These are phyloP conservation scores for Eucalyptus coolabah DNA, from an alignment of 345 rosid genomes.

Conservation along the genomic window DNA sequence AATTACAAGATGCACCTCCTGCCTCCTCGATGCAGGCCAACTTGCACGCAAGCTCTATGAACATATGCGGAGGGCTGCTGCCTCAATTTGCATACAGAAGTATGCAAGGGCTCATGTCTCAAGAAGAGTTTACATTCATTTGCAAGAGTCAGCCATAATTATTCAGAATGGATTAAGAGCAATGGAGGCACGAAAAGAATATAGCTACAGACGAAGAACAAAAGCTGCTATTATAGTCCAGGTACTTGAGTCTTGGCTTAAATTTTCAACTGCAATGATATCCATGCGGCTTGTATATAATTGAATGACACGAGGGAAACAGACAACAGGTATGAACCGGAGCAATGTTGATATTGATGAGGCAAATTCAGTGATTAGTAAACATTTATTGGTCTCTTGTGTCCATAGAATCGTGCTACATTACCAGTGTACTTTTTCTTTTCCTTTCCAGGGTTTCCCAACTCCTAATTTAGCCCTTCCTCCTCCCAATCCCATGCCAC, in stretches of 20 bases:
- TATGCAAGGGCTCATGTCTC: constrained; percentile 88
- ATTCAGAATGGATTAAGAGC: constrained; percentile 55
- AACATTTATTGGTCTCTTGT: not conserved
- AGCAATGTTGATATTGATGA: not conserved
- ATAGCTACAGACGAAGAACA: constrained; percentile 38
- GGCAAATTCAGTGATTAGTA: not conserved
- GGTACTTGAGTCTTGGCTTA: constrained; percentile 9
- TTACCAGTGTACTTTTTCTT: not conserved
- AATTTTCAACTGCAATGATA: not conserved
- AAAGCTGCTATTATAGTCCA: constrained; percentile 48
- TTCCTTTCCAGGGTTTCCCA: not conserved
- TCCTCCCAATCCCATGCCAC: not conserved
- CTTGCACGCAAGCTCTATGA: constrained; percentile 78
- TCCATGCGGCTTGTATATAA: not conserved
- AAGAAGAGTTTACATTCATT: constrained; percentile 71
- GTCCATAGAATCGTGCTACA: not conserved
- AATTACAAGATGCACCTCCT: constrained; percentile 24
- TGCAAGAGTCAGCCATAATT: constrained; percentile 25
- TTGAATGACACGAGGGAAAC: not conserved
- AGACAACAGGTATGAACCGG: not conserved
- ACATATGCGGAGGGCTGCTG: constrained; percentile 72
- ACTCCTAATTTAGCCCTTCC: not conserved
- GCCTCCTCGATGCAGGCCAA: constrained; percentile 36
- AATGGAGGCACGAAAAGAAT: constrained; percentile 41
- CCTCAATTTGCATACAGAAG: constrained; percentile 62